Percentiles rank a stretch among this genome's conserved stretches.
Evolutionary conservation across 305 asterid genomes (phyloP).

Genomic region (Rubia peregrina): DNA sequence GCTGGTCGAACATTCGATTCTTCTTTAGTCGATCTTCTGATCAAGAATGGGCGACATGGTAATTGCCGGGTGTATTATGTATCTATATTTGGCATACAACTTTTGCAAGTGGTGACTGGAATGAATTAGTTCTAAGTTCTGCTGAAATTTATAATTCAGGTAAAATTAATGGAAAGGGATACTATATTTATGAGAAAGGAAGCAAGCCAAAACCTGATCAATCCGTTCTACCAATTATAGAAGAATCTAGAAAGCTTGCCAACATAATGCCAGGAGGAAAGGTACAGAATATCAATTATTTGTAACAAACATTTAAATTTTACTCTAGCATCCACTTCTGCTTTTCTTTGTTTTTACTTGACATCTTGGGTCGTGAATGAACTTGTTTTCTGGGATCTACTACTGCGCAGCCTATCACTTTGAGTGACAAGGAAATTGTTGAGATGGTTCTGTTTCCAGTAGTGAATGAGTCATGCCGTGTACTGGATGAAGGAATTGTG

Average conservation of each 20-base stretch:
- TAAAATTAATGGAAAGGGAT: constrained; percentile 34
- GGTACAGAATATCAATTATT: constrained; percentile 18
- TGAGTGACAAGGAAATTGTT: constrained; percentile 79
- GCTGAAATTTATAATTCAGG: constrained; percentile 24
- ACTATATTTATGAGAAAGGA: constrained; percentile 35
- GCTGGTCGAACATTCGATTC: constrained; percentile 61
- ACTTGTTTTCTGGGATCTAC: constrained; percentile 11
- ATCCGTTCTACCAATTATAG: constrained; percentile 29
- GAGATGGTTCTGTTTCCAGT: constrained; percentile 94
- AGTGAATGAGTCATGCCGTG: constrained; percentile 93
- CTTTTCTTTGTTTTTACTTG: neutral
- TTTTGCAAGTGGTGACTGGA: constrained; percentile 11
- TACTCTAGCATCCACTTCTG: neutral
- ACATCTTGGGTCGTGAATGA: neutral
- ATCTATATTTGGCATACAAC: neutral
- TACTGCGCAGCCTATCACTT: constrained; percentile 59
- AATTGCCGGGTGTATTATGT: constrained; percentile 8
- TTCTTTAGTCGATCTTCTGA: constrained; percentile 72
- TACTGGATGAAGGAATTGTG: constrained; percentile 76
- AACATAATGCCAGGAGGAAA: constrained; percentile 34
- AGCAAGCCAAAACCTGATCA: constrained; percentile 37
- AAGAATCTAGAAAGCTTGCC: constrained; percentile 31
- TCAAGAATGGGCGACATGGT: constrained; percentile 90
- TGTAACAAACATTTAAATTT: neutral
- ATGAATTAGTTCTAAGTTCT: constrained; percentile 15